These are phyloP conservation scores for Vitis hybrid DNA, from an alignment of 177 flowering plant genomes.

Conservation along the genomic window DNA sequence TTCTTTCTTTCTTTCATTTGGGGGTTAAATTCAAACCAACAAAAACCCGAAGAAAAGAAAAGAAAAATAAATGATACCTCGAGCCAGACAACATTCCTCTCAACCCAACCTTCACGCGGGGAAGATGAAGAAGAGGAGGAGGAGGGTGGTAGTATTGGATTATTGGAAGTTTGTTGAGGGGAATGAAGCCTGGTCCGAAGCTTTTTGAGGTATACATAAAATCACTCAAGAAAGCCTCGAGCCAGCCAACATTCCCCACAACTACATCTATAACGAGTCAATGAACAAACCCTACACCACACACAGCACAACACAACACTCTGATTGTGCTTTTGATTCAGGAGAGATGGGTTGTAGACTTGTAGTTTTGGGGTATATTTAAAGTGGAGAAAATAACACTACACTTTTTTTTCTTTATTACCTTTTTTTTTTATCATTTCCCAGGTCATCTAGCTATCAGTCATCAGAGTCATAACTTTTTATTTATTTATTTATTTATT, in stretches of 20 bases:
- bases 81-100: slow-evolving; percentile 24
- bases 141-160: neutral
- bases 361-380: neutral
- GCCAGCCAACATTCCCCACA: slow-evolving; percentile 83
- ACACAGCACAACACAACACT: no score
- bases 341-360: no score
- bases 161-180: slow-evolving; percentile 35
- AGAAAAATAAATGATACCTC: neutral
- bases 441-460: neutral
- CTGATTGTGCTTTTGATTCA: slow-evolving; percentile 6
- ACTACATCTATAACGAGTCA: neutral
- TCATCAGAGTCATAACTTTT: slow-evolving; percentile 1
- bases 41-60: neutral
- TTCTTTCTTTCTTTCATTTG: no score
- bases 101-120: slow-evolving; percentile 17
- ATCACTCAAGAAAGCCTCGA: slow-evolving; percentile 42
- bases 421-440: slow-evolving; percentile 8
- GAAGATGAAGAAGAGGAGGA: neutral
- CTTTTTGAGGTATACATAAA: slow-evolving; percentile 2
- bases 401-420: neutral
- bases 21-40: neutral
- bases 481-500: neutral
- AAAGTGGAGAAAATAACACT: neutral
- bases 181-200: slow-evolving; percentile 82
- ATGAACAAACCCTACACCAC: neutral